phyloP scores from a whole-genome alignment of 2,329 filamentous ascomycete genomes.

The Ascochyta clinopodiicola region DNA sequence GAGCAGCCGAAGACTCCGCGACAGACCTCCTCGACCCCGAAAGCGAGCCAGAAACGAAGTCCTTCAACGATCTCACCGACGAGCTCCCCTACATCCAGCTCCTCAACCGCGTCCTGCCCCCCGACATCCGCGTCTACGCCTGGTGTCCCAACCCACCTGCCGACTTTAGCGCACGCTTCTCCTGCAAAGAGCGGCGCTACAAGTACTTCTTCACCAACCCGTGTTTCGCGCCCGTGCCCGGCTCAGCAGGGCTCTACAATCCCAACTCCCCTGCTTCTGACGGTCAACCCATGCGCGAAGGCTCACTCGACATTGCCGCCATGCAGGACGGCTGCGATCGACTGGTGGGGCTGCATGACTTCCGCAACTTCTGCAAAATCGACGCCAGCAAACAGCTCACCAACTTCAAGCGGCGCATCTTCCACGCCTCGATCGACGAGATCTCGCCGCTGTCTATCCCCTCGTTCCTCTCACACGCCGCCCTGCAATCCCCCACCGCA shows the following conservation, averaged over 20 bases:
- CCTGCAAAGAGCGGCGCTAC: conserved; percentile 88
- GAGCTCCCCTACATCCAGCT: conserved; percentile 85
- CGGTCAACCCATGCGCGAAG: conserved; percentile 49
- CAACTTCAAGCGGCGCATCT: conserved; percentile 81
- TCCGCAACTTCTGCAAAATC: conserved; percentile 95
- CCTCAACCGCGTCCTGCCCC: conserved; percentile 85
- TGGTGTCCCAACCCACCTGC: conserved; percentile 86
- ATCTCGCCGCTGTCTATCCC: conserved; percentile 37
- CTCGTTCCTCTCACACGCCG: conserved; percentile 37
- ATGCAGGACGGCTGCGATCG: conserved; percentile 84
- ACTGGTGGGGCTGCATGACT: conserved; percentile 87
- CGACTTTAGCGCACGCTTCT: conserved; percentile 89
- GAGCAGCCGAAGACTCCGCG: not conserved
- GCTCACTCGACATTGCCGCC: conserved; percentile 84
- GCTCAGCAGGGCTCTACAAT: conserved; percentile 57
- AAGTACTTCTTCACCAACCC: conserved; percentile 98
- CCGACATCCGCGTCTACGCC: conserved; percentile 87
- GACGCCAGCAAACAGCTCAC: conserved; percentile 88
- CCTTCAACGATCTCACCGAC: conserved; percentile 73
- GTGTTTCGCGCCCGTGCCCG: conserved; percentile 74
- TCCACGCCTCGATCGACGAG: conserved; percentile 75
- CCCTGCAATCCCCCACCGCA: conserved; percentile 23
- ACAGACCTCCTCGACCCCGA: conserved; percentile 5
- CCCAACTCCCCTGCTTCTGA: conserved; percentile 10
- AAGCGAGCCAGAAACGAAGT: conserved; percentile 28